Evolutionary conservation across 2,329 filamentous ascomycete genomes (phyloP).

Genomic region (Tolypocladium sp.): DNA sequence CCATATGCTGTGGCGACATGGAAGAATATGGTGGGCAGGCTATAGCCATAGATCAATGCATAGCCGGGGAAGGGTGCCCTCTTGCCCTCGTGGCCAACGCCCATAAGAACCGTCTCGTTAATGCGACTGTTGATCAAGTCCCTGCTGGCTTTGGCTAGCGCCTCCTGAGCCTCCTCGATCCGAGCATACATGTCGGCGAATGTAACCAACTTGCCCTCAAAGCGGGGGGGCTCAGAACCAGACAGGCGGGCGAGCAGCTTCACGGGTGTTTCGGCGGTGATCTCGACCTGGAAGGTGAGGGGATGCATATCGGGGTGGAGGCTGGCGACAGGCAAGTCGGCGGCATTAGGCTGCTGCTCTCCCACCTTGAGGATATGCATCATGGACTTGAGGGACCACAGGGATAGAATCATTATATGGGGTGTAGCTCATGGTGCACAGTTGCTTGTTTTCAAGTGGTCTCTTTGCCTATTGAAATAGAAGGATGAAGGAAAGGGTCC

Average conservation of each 20-base stretch:
- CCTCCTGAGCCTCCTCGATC: not conserved
- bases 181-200: not conserved
- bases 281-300: not conserved
- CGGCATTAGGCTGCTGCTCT: not conserved
- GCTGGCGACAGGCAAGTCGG: not conserved
- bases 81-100: not conserved
- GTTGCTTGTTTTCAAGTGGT: not conserved
- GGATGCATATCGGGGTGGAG: not conserved
- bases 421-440: not conserved
- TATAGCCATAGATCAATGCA: not conserved
- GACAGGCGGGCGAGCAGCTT: not conserved
- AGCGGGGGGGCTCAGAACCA: not conserved
- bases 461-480: no score
- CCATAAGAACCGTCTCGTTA: not conserved
- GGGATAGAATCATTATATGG: not conserved
- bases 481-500: no score
- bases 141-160: not conserved
- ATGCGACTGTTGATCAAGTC: not conserved
- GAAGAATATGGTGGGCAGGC: constrained; percentile 44
- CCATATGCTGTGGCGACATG: constrained; percentile 44
- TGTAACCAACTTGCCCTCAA: not conserved
- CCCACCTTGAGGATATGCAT: not conserved
- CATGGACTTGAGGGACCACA: not conserved
- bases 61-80: not conserved
- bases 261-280: not conserved